Conservation (phyloP, 2,329 filamentous ascomycete species). For the Ceratocystis colombiana region DNA sequence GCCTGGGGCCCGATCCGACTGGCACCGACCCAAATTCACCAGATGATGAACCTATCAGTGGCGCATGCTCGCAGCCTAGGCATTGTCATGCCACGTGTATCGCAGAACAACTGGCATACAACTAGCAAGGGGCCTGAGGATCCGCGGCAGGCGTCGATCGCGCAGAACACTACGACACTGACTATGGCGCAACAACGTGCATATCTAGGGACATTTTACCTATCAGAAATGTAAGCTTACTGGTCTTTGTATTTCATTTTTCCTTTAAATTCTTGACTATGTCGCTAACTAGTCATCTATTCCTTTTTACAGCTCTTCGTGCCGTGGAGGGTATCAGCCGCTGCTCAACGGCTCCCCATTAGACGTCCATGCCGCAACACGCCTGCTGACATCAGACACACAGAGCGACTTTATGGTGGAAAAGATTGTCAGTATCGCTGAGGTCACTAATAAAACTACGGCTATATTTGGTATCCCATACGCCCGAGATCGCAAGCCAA, state of each 20-base stretch:
- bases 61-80: constrained; percentile 37
- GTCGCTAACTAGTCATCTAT: background rate
- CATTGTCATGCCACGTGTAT: constrained; percentile 30
- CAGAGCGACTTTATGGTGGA: constrained; percentile 25
- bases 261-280: background rate
- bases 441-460: constrained; percentile 23
- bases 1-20: constrained; percentile 35
- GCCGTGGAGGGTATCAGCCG: constrained; percentile 23
- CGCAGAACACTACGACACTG: constrained; percentile 19
- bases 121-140: constrained; percentile 23
- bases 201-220: constrained; percentile 35
- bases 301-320: constrained; percentile 18
- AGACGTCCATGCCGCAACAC: constrained; percentile 22
- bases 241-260: background rate
- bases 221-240: constrained; percentile 34
- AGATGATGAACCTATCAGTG: constrained; percentile 35
- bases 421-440: constrained; percentile 24
- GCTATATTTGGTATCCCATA: constrained; percentile 25
- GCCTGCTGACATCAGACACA: constrained; percentile 19
- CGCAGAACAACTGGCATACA: constrained; percentile 25
- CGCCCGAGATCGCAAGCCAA: constrained; percentile 24
- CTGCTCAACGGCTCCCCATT: constrained; percentile 22
- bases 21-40: constrained; percentile 22
- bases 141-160: constrained; percentile 23
- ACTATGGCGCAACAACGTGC: constrained; percentile 34